phyloP scores from a whole-genome alignment of 2,329 filamentous ascomycete genomes.

The Coniochaeta sp. region DNA sequence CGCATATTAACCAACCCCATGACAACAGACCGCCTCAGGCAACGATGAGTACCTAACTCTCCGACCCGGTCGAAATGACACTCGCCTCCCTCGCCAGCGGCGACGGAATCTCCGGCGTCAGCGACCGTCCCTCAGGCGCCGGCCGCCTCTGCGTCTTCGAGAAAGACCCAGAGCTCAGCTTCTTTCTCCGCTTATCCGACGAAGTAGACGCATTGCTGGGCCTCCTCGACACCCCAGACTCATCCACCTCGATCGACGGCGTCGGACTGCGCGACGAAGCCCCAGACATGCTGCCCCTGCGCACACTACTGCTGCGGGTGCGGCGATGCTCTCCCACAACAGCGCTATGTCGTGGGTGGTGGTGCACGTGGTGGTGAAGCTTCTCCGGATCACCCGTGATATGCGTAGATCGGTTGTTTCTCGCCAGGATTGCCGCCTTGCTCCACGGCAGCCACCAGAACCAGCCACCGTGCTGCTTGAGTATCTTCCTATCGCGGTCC shows the following conservation, averaged over 20 bases:
- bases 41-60: slow-evolving; percentile 1
- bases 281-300: slow-evolving; percentile 39
- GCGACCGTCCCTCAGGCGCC: slow-evolving; percentile 40
- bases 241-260: slow-evolving; percentile 37
- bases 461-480: slow-evolving; percentile 63
- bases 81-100: slow-evolving; percentile 39
- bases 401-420: slow-evolving; percentile 8
- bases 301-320: slow-evolving; percentile 44
- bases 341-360: slow-evolving; percentile 27
- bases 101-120: slow-evolving; percentile 48
- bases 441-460: slow-evolving; percentile 82
- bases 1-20: too few relatives aligned
- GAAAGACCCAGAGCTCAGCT: slow-evolving; percentile 28
- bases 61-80: slow-evolving; percentile 4
- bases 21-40: too few relatives aligned
- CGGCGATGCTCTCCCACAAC: slow-evolving; percentile 40
- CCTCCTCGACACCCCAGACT: slow-evolving; percentile 29
- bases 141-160: slow-evolving; percentile 36
- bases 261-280: slow-evolving; percentile 43
- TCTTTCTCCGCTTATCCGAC: slow-evolving; percentile 46
- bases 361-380: slow-evolving; percentile 10
- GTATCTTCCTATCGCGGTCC: slow-evolving; percentile 59
- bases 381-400: slow-evolving; percentile 17
- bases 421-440: slow-evolving; percentile 31
- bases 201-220: slow-evolving; percentile 39